phyloP scores from a whole-genome alignment of 179 eudicot genomes.

The Gypsophila paniculata region DNA sequence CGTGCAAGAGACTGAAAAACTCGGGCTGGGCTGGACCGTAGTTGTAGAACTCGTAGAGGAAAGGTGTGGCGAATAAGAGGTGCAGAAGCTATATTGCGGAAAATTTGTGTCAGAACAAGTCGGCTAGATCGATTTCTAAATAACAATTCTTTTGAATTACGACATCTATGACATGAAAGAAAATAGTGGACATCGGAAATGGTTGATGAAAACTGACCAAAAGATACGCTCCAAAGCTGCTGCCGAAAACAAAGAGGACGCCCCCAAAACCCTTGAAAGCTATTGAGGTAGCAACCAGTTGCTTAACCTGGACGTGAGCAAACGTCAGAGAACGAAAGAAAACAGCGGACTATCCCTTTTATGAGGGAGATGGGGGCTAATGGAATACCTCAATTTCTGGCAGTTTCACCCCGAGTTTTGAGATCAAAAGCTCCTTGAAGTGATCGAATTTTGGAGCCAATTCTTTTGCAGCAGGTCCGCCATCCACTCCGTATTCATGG shows the following conservation, averaged over 20 bases:
- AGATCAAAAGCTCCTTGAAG: slow-evolving; percentile 29
- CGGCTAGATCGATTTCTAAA: too few relatives aligned
- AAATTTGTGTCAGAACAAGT: background rate
- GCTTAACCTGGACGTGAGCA: slow-evolving; percentile 39
- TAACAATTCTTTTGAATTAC: background rate
- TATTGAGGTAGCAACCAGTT: slow-evolving; percentile 49
- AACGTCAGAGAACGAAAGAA: background rate
- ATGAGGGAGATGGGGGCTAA: slow-evolving; percentile 1
- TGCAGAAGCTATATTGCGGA: slow-evolving; percentile 43
- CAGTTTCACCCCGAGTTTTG: slow-evolving; percentile 32
- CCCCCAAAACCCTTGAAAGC: slow-evolving; percentile 60
- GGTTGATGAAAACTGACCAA: slow-evolving; percentile 37
- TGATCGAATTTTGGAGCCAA: slow-evolving; percentile 44
- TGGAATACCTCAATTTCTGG: slow-evolving; percentile 39
- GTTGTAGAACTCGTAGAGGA: slow-evolving; percentile 68
- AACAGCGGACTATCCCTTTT: background rate
- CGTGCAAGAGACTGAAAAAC: slow-evolving; percentile 42
- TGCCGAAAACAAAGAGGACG: slow-evolving; percentile 58
- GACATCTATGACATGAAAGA: background rate
- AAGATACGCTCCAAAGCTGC: slow-evolving; percentile 62
- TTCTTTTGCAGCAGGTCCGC: slow-evolving; percentile 59
- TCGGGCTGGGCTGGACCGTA: slow-evolving; percentile 41
- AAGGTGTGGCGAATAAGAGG: slow-evolving; percentile 45
- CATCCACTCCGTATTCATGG: slow-evolving; percentile 65
- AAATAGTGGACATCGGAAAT: background rate